phyloP scores from a whole-genome alignment of 306 rosid species.

The Medicago arabica region DNA sequence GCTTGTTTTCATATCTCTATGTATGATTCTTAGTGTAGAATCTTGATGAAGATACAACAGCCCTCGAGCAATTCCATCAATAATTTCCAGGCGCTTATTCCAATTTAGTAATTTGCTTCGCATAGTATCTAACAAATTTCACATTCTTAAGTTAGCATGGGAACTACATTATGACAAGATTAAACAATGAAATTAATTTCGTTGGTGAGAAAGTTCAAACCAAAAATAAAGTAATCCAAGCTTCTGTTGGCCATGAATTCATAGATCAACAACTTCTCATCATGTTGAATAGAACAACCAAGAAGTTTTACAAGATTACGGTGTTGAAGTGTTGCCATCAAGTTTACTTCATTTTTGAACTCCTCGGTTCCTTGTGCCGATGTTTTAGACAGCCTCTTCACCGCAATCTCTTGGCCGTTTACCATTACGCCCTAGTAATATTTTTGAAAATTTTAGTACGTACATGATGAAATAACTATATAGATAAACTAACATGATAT shows the following conservation, averaged over 20 bases:
- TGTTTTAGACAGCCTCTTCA: slow-evolving; percentile 18
- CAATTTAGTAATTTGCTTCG: background rate
- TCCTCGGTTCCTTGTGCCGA: slow-evolving; percentile 10
- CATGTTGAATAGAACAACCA: slow-evolving; percentile 30
- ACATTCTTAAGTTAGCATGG: background rate
- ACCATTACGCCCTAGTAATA: slow-evolving; percentile 12
- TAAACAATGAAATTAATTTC: background rate
- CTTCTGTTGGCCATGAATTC: slow-evolving; percentile 40
- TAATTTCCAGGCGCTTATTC: slow-evolving; percentile 29
- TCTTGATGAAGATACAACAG: slow-evolving; percentile 32
- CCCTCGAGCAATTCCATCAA: slow-evolving; percentile 25
- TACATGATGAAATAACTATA: background rate
- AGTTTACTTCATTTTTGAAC: slow-evolving; percentile 35
- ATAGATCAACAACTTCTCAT: slow-evolving; percentile 31
- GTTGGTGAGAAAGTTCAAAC: slow-evolving; percentile 7
- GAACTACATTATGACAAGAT: background rate
- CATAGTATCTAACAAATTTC: background rate
- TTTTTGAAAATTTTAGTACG: background rate
- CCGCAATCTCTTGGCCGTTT: slow-evolving; percentile 30
- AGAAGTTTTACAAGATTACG: slow-evolving; percentile 41
- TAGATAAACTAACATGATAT: background rate
- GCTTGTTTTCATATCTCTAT: slow-evolving; percentile 35
- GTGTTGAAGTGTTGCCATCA: slow-evolving; percentile 41
- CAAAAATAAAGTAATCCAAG: slow-evolving; percentile 36
- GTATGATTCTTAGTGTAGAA: slow-evolving; percentile 28